These are phyloP conservation scores for Linum tenue DNA, from an alignment of 345 rosid genomes.

Conservation along the genomic window DNA sequence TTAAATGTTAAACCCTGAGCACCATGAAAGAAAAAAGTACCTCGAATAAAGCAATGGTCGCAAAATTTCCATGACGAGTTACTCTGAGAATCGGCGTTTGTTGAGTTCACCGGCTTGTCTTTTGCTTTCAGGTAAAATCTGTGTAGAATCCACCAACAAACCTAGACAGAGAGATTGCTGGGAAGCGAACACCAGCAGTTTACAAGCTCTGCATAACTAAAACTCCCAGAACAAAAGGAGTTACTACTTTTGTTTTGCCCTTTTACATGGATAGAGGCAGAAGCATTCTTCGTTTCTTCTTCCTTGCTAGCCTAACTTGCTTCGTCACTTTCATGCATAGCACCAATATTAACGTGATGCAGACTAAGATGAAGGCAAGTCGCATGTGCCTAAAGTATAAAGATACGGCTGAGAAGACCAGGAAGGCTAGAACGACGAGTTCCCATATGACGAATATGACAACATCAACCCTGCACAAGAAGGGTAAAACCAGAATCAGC, in stretches of 20 bases:
- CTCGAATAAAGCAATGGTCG: not conserved
- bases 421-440: constrained; percentile 68
- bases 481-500: constrained; percentile 1
- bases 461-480: constrained; percentile 75
- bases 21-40: not conserved
- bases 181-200: not conserved
- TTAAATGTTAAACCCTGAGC: too few species aligned
- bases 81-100: not conserved
- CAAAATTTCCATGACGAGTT: not conserved
- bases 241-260: not conserved
- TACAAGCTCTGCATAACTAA: not conserved
- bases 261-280: constrained; percentile 86
- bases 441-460: constrained; percentile 90
- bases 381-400: constrained; percentile 63
- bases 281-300: constrained; percentile 94
- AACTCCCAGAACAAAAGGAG: not conserved
- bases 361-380: constrained; percentile 63
- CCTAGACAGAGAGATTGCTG: not conserved
- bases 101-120: not conserved
- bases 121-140: not conserved
- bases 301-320: constrained; percentile 71
- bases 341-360: constrained; percentile 62
- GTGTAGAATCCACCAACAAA: not conserved
- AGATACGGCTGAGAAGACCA: constrained; percentile 87
- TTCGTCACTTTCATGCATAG: constrained; percentile 78